A percentile compares a stretch with the other conserved stretches of the same genome.
These are phyloP conservation scores for peach (Prunus persica) DNA, from an alignment of 306 rosid genomes.

Conservation along the genomic window Prunus_persica_NCBIv2 NC_034009.1:37503001-37503500, in stretches of 20 bases:
- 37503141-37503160: not conserved
- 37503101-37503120: not conserved
- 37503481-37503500: constrained; percentile 53
- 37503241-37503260: not conserved
- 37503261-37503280: not conserved
- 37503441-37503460: constrained; percentile 41
- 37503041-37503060: not conserved
- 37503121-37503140: not conserved
- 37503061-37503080: not conserved
- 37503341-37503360: constrained; percentile 50
- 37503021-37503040: not conserved
- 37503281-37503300: not conserved
- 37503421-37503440: constrained; percentile 39
- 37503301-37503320: not conserved
- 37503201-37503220: not conserved
- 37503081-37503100: not conserved
- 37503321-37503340: constrained; percentile 36
- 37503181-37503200: not conserved
- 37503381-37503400: constrained; percentile 57
- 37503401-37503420: constrained; percentile 37
- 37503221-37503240: constrained; percentile 8
- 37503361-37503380: constrained; percentile 41
- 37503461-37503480: constrained; percentile 39
- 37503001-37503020: not conserved
- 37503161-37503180: not conserved